Percentiles rank a stretch among this genome's conserved stretches.
phyloP scores from a whole-genome alignment of 208 protist species.

The Trypanosoma boissoni region DNA sequence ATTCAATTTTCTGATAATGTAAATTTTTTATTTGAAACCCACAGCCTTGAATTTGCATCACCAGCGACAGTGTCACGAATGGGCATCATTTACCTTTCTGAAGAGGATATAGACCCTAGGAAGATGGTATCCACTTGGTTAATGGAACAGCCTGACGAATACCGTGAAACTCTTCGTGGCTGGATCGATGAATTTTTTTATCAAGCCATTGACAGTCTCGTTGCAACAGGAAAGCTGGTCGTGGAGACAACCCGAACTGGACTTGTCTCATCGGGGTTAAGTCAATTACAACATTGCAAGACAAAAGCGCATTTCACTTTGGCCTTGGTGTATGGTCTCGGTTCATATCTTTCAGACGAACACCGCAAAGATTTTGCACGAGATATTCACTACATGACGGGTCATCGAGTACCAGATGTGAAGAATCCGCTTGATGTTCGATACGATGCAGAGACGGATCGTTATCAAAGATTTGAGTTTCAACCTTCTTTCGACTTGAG shows the following conservation, averaged over 20 bases:
- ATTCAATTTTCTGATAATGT: slow-evolving; percentile 98
- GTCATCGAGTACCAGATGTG: slow-evolving; percentile 77
- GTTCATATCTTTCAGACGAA: slow-evolving; percentile 87
- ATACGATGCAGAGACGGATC: slow-evolving; percentile 62
- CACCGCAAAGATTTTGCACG: slow-evolving; percentile 84
- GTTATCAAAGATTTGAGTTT: slow-evolving; percentile 78
- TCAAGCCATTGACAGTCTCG: slow-evolving; percentile 85
- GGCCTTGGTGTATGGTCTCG: slow-evolving; percentile 93
- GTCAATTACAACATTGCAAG: slow-evolving; percentile 80
- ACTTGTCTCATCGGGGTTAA: slow-evolving; percentile 93
- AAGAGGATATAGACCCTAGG: slow-evolving; percentile 94
- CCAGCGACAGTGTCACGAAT: slow-evolving; percentile 97
- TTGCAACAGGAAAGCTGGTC: slow-evolving; percentile 66
- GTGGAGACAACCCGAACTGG: slow-evolving; percentile 92
- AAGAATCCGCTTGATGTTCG: slow-evolving; percentile 89
- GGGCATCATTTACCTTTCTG: slow-evolving; percentile 98
- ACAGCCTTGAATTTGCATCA: slow-evolving; percentile 97
- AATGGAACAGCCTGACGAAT: slow-evolving; percentile 72
- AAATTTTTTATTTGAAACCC: slow-evolving; percentile 98
- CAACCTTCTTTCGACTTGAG: slow-evolving; percentile 59
- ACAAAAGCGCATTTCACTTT: slow-evolving; percentile 90
- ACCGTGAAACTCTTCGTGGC: slow-evolving; percentile 43
- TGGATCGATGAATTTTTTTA: slow-evolving; percentile 95
- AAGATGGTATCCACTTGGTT: slow-evolving; percentile 93
- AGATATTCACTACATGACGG: slow-evolving; percentile 85